Percentiles rank a stretch among this genome's conserved stretches.
Conservation (phyloP, 345 rosid genomes). For the Moringa oleifera region DNA sequence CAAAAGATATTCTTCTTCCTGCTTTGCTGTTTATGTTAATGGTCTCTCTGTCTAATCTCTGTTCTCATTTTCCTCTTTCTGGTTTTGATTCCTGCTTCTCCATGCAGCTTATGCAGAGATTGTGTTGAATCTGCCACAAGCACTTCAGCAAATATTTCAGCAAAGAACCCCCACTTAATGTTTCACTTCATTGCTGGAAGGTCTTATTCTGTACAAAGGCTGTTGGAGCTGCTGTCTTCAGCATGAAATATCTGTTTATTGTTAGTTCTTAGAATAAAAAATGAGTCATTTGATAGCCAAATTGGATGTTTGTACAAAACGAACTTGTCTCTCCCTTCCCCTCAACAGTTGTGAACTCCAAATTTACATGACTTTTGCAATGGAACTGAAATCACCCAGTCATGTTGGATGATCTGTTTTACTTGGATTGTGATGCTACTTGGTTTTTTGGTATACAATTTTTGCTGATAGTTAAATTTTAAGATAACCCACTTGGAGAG, state of each 20-base stretch:
- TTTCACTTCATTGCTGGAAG: not conserved
- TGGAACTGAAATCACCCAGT: too few species aligned
- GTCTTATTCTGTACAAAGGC: constrained; percentile 1
- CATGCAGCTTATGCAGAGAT: constrained; percentile 88
- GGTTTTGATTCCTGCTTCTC: constrained; percentile 5
- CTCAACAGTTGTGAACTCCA: not conserved
- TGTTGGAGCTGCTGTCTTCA: not conserved
- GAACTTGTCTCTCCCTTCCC: too few species aligned
- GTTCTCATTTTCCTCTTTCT: not conserved
- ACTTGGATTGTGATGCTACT: too few species aligned
- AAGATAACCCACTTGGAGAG: too few species aligned
- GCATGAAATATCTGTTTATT: not conserved
- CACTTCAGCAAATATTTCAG: constrained; percentile 52
- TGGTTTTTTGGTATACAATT: too few species aligned
- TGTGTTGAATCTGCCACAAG: constrained; percentile 60
- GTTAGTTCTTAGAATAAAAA: not conserved
- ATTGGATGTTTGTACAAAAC: not conserved
- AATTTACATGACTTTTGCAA: not conserved
- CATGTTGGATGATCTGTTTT: too few species aligned
- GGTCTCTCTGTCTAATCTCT: not conserved
- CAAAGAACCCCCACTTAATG: constrained; percentile 27
- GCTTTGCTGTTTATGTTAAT: not conserved
- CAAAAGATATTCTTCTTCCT: too few species aligned
- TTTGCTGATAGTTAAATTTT: too few species aligned
- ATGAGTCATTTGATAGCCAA: not conserved